phyloP scores from a whole-genome alignment of 1,139 yeast species.

The Pneumocystis sp. region DNA sequence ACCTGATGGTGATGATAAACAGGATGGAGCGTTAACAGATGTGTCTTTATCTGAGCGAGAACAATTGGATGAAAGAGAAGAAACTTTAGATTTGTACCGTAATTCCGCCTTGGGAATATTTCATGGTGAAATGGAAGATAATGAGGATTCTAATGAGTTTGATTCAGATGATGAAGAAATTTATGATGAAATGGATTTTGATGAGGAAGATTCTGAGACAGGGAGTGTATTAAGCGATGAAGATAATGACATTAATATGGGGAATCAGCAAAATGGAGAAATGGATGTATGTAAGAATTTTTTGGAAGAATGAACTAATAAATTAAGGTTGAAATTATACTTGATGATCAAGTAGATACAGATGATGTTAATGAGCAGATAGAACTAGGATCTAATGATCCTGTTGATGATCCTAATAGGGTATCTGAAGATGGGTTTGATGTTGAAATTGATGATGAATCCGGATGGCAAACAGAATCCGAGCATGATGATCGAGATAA shows the following conservation, averaged over 20 bases:
- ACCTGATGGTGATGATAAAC: constrained; percentile 27
- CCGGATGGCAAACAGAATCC: constrained; percentile 16
- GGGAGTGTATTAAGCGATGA: constrained; percentile 19
- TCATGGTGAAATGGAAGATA: constrained; percentile 47
- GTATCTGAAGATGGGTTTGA: constrained; percentile 18
- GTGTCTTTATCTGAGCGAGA: constrained; percentile 25
- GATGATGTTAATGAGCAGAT: constrained; percentile 18
- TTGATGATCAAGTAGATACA: constrained; percentile 21
- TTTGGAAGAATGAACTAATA: not conserved
- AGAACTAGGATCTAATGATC: constrained; percentile 13
- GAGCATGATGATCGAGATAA: not conserved
- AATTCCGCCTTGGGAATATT: constrained; percentile 91
- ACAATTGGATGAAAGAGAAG: constrained; percentile 38
- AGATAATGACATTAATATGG: constrained; percentile 25
- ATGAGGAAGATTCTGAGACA: constrained; percentile 16
- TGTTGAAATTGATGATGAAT: constrained; percentile 22
- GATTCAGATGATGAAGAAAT: constrained; percentile 25
- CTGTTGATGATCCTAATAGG: constrained; percentile 15
- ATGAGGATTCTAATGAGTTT: constrained; percentile 13
- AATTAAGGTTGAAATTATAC: constrained; percentile 17
- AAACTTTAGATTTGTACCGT: constrained; percentile 66
- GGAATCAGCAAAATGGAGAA: constrained; percentile 18
- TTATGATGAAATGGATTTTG: constrained; percentile 19
- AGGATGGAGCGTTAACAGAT: constrained; percentile 12
- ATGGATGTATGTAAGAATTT: constrained; percentile 18